These are phyloP conservation scores for Kwoniella shandongensis DNA, from an alignment of 768 basidiomycete species.

Conservation along the genomic window DNA sequence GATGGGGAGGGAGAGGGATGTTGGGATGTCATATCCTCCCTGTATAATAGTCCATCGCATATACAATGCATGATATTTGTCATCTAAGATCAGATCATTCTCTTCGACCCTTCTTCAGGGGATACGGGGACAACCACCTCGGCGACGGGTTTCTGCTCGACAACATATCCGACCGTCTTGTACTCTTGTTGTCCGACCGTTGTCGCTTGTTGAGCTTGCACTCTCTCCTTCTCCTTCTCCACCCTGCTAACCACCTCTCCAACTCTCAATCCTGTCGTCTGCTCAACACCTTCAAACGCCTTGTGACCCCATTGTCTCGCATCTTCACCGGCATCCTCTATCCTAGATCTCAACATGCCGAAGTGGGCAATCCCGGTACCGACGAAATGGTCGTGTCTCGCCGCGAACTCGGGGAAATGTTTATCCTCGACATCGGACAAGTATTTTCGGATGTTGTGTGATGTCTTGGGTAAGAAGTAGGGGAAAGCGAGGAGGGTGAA, in stretches of 20 bases:
- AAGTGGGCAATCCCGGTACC: constrained; percentile 30
- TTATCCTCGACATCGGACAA: constrained; percentile 67
- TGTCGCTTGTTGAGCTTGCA: constrained; percentile 26
- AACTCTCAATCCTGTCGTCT: constrained; percentile 71
- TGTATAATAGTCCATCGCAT: constrained; percentile 1
- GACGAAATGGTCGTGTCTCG: constrained; percentile 59
- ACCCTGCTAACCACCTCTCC: constrained; percentile 53
- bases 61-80: not conserved
- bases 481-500: constrained; percentile 68
- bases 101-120: constrained; percentile 7
- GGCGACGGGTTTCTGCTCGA: constrained; percentile 51
- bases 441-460: constrained; percentile 68
- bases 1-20: constrained; percentile 85
- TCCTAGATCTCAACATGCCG: constrained; percentile 59
- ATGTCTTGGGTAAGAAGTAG: constrained; percentile 84
- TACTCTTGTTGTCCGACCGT: constrained; percentile 11
- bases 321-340: constrained; percentile 55
- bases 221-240: constrained; percentile 26
- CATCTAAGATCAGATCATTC: constrained; percentile 21
- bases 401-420: constrained; percentile 68
- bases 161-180: constrained; percentile 47
- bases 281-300: constrained; percentile 63
- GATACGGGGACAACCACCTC: constrained; percentile 42
- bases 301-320: constrained; percentile 54
- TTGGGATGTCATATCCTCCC: constrained; percentile 62